Conservation (phyloP, 1,139 yeast genomes). For the Blastobotrys persicus region DNA sequence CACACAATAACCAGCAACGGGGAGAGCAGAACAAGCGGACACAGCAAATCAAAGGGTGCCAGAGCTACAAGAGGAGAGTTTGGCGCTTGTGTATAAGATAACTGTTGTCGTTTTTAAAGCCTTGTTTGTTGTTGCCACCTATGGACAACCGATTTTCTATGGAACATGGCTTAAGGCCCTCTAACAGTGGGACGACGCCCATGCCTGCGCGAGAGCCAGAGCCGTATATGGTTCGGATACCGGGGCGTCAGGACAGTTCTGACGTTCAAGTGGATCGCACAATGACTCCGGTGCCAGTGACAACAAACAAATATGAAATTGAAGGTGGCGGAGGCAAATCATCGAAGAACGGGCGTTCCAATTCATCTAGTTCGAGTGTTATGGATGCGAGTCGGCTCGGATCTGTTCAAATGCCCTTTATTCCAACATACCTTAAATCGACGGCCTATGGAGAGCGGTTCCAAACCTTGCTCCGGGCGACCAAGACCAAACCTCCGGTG, state of each 20-base stretch:
- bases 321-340: constrained; percentile 5
- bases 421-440: constrained; percentile 27
- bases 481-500: not conserved
- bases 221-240: constrained; percentile 21
- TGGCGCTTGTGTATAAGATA: not conserved
- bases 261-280: constrained; percentile 14
- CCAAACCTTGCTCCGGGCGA: constrained; percentile 10
- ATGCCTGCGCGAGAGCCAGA: constrained; percentile 23
- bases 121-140: not conserved
- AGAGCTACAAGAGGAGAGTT: not conserved
- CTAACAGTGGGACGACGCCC: constrained; percentile 20
- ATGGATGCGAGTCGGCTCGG: not conserved
- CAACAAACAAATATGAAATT: not conserved
- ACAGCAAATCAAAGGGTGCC: not conserved
- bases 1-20: not conserved
- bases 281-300: constrained; percentile 18
- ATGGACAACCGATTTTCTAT: constrained; percentile 24
- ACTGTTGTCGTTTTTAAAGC: too few relatives aligned
- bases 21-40: not conserved
- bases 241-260: constrained; percentile 15
- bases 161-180: constrained; percentile 24
- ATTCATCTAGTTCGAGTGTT: not conserved
- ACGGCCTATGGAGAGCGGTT: constrained; percentile 34
- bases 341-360: not conserved
- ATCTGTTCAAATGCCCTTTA: constrained; percentile 14